These are phyloP conservation scores for Cutaneotrichosporon spelunceum DNA, from an alignment of 1,284 basidiomycete species.

Conservation along the genomic window DNA sequence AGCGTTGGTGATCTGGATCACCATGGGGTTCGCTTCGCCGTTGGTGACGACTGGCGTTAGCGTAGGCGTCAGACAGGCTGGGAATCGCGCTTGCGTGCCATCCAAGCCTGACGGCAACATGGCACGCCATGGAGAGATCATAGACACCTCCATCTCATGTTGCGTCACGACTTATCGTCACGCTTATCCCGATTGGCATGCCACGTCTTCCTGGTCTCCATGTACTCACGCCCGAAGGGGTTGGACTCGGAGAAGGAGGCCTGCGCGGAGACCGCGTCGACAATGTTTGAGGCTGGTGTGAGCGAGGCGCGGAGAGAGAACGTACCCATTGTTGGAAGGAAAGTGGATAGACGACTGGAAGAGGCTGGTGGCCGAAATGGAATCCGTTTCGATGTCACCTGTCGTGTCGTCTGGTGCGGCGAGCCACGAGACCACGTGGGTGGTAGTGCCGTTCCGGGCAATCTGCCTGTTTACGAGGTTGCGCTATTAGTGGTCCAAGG, in stretches of 20 bases:
- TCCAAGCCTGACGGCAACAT: too few species aligned
- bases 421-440: background rate
- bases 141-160: background rate
- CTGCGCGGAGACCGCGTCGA: slow-evolving; percentile 58
- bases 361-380: background rate
- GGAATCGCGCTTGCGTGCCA: too few species aligned
- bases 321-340: slow-evolving; percentile 2
- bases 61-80: too few species aligned
- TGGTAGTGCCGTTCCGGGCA: background rate
- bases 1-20: slow-evolving; percentile 69
- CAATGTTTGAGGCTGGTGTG: slow-evolving; percentile 4
- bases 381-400: background rate
- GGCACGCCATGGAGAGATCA: background rate
- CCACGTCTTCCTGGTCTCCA: background rate
- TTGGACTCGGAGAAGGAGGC: slow-evolving; percentile 72
- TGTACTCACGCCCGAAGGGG: slow-evolving; percentile 69
- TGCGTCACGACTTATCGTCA: background rate
- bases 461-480: background rate
- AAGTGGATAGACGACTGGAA: slow-evolving; percentile 2
- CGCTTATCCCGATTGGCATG: background rate
- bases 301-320: background rate
- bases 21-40: slow-evolving; percentile 72
- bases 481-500: background rate
- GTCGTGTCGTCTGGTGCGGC: background rate
- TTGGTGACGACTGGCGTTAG: slow-evolving; percentile 68